Conservation (phyloP, 2,329 filamentous ascomycete species). For the Fusarium papillatum region DNA sequence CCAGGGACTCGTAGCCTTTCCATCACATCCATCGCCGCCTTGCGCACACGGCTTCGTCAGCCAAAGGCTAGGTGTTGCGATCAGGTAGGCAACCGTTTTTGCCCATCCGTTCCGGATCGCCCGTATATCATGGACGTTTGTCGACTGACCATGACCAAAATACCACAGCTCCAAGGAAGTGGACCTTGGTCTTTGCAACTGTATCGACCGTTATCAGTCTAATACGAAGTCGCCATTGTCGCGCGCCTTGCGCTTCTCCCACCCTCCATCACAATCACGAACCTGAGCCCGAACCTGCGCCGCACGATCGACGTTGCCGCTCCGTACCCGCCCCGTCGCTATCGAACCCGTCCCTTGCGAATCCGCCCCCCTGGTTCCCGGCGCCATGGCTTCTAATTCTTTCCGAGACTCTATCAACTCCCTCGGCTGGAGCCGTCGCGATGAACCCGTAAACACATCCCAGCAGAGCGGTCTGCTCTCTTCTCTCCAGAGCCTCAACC, state of each 20-base stretch:
- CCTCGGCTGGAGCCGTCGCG: constrained; percentile 92
- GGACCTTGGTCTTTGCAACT: constrained; percentile 10
- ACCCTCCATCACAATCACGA: constrained; percentile 39
- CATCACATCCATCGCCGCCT: constrained; percentile 27
- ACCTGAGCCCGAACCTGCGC: constrained; percentile 35
- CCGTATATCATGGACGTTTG: constrained; percentile 39
- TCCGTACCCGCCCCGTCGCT: constrained; percentile 36
- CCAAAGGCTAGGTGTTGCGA: constrained; percentile 19
- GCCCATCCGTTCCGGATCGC: constrained; percentile 16
- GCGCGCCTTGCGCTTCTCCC: constrained; percentile 29
- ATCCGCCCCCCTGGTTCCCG: constrained; percentile 35
- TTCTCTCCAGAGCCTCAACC: constrained; percentile 87
- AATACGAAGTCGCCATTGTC: constrained; percentile 27
- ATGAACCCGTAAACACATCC: constrained; percentile 80
- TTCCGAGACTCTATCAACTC: constrained; percentile 97
- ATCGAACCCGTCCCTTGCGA: constrained; percentile 31
- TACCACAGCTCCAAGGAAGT: constrained; percentile 28
- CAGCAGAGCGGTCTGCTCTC: constrained; percentile 82
- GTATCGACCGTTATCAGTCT: constrained; percentile 22
- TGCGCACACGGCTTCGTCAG: constrained; percentile 38
- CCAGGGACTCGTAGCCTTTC: constrained; percentile 36
- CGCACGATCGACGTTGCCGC: constrained; percentile 45
- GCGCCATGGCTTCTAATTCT: constrained; percentile 83
- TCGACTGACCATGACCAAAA: constrained; percentile 40
- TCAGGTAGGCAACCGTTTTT: constrained; percentile 25